Percentiles rank a stretch among this genome's conserved stretches.
These are phyloP conservation scores for Barbarea vulgaris DNA, from an alignment of 345 rosid genomes.

Conservation along the genomic window DNA sequence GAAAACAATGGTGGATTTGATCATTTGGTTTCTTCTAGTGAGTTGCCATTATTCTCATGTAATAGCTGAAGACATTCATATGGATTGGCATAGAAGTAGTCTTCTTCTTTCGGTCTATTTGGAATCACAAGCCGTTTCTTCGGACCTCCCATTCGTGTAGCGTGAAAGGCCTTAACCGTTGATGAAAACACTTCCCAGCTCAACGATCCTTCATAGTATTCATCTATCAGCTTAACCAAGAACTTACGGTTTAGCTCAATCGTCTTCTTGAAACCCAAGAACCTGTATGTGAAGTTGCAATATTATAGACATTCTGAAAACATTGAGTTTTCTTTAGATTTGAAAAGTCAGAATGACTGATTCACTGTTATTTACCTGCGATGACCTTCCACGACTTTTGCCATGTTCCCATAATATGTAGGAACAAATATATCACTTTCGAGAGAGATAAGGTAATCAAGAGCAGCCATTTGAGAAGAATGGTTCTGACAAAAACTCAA, in stretches of 20 bases:
- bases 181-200: constrained; percentile 83
- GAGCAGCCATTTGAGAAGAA: constrained; percentile 91
- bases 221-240: constrained; percentile 83
- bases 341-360: background rate
- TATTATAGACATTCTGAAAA: background rate
- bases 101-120: constrained; percentile 89
- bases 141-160: constrained; percentile 70
- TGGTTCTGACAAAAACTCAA: constrained; percentile 76
- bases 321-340: background rate
- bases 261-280: constrained; percentile 87
- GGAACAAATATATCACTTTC: constrained; percentile 97
- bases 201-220: constrained; percentile 56
- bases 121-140: constrained; percentile 64
- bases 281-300: constrained; percentile 51
- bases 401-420: constrained; percentile 99
- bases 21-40: constrained; percentile 30
- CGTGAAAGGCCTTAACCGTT: constrained; percentile 76
- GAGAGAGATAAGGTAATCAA: constrained; percentile 90
- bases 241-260: constrained; percentile 72
- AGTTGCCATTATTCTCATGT: constrained; percentile 40
- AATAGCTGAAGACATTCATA: constrained; percentile 76
- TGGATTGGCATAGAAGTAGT: constrained; percentile 92
- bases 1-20: background rate
- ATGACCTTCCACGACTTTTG: constrained; percentile 99
- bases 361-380: constrained; percentile 58